Percentiles rank a stretch among this genome's conserved stretches.
Evolutionary conservation across 2,329 filamentous ascomycete genomes (phyloP).

Genomic region (Calonectria montana): DNA sequence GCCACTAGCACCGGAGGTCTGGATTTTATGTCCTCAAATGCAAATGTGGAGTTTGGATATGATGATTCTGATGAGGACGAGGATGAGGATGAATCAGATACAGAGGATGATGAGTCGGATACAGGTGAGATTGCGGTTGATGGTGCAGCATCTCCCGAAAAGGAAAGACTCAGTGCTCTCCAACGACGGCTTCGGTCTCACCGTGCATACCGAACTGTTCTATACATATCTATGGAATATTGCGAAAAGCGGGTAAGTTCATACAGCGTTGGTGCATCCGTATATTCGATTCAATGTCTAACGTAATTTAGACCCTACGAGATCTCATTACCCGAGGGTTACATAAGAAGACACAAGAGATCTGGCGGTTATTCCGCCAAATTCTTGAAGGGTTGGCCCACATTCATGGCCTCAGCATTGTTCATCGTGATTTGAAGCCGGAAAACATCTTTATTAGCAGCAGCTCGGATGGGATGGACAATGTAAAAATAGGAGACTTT

Average conservation of each 20-base stretch:
- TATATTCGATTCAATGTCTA: not conserved
- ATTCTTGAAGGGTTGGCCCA: slow-evolving; percentile 90
- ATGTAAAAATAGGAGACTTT: slow-evolving; percentile 97
- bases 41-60: slow-evolving; percentile 82
- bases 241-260: slow-evolving; percentile 83
- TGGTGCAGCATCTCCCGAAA: slow-evolving; percentile 44
- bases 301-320: slow-evolving; percentile 72
- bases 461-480: slow-evolving; percentile 78
- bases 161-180: slow-evolving; percentile 44
- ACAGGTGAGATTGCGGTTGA: slow-evolving; percentile 46
- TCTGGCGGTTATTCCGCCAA: slow-evolving; percentile 92
- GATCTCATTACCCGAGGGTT: slow-evolving; percentile 86
- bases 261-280: not conserved
- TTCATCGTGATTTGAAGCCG: slow-evolving; percentile 95
- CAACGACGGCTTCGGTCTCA: slow-evolving; percentile 53
- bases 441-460: slow-evolving; percentile 93
- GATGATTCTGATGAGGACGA: slow-evolving; percentile 57
- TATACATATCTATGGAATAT: slow-evolving; percentile 99
- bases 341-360: slow-evolving; percentile 78
- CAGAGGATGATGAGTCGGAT: slow-evolving; percentile 58
- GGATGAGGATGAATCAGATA: slow-evolving; percentile 57
- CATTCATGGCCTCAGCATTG: slow-evolving; percentile 90
- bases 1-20: slow-evolving; percentile 81
- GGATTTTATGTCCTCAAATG: slow-evolving; percentile 93
- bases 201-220: slow-evolving; percentile 73